Conservation (phyloP, 116 monocot species). For the Papilionanthe hybrid region DNA sequence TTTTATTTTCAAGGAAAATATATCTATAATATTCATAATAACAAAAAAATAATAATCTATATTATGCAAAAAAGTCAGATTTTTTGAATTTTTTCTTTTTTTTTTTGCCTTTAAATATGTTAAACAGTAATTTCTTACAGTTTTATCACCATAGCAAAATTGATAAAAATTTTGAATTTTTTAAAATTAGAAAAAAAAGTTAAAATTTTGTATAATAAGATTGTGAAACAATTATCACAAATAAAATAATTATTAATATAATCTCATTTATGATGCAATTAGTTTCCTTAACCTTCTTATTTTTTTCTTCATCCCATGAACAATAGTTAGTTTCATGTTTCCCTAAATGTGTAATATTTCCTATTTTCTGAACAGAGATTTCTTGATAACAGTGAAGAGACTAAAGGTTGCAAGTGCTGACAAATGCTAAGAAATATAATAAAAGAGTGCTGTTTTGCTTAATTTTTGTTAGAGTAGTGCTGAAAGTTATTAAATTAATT, state of each 20-base stretch:
- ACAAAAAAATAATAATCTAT: too few relatives aligned
- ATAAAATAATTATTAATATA: neutral
- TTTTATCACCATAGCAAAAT: too few relatives aligned
- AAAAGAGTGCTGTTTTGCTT: neutral
- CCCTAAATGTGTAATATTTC: neutral
- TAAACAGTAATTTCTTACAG: too few relatives aligned
- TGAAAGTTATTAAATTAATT: neutral
- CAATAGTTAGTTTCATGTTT: neutral
- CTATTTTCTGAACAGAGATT: conserved; percentile 27
- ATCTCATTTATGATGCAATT: neutral
- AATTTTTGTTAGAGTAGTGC: neutral
- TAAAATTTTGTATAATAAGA: too few relatives aligned
- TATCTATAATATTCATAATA: too few relatives aligned
- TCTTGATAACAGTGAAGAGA: conserved; percentile 56
- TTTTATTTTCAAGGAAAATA: too few relatives aligned
- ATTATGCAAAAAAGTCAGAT: too few relatives aligned
- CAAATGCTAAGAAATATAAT: conserved; percentile 23
- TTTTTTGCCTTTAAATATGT: too few relatives aligned
- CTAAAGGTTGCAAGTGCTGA: conserved; percentile 55
- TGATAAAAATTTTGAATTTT: too few relatives aligned
- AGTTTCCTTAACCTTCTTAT: neutral
- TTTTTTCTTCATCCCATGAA: neutral
- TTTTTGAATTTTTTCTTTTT: too few relatives aligned
- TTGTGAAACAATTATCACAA: neutral
- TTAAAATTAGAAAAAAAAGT: too few relatives aligned